Conservation (phyloP, 441 rosid species). For the Viola pubescens region DNA sequence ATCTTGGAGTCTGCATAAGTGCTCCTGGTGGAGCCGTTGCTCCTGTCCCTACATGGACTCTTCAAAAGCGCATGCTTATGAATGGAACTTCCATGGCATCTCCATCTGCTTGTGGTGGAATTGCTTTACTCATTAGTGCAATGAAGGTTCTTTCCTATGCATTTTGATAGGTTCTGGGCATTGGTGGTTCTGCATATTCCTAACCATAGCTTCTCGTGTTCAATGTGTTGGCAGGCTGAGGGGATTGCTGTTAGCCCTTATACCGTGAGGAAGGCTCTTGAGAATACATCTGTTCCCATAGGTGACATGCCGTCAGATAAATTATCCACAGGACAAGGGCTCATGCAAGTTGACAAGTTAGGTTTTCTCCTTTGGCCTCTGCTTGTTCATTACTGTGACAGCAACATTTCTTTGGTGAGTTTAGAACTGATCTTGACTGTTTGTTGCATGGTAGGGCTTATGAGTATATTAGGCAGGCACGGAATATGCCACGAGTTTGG, state of each 20-base stretch:
- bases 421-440: slow-evolving; percentile 17
- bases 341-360: slow-evolving; percentile 95
- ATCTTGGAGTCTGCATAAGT: slow-evolving; percentile 91
- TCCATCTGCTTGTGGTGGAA: slow-evolving; percentile 99
- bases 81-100: slow-evolving; percentile 99
- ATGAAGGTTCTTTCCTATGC: slow-evolving; percentile 64
- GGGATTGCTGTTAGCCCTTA: slow-evolving; percentile 83
- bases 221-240: slow-evolving; percentile 55
- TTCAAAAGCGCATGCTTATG: slow-evolving; percentile 97
- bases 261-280: slow-evolving; percentile 80
- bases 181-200: slow-evolving; percentile 14
- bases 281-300: slow-evolving; percentile 69
- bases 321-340: slow-evolving; percentile 89
- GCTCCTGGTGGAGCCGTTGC: slow-evolving; percentile 99
- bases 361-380: slow-evolving; percentile 23
- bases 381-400: slow-evolving; percentile 3
- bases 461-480: slow-evolving; percentile 58
- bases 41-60: slow-evolving; percentile 99
- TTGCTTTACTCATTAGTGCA: slow-evolving; percentile 86
- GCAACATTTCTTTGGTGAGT: slow-evolving; percentile 16
- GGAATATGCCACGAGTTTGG: slow-evolving; percentile 49
- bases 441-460: slow-evolving; percentile 54
- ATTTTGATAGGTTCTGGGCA: slow-evolving; percentile 12
- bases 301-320: slow-evolving; percentile 76
- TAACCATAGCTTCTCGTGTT: slow-evolving; percentile 17